phyloP scores from a whole-genome alignment of 2,329 filamentous ascomycete genomes.

The Colletotrichum caudatum region DNA sequence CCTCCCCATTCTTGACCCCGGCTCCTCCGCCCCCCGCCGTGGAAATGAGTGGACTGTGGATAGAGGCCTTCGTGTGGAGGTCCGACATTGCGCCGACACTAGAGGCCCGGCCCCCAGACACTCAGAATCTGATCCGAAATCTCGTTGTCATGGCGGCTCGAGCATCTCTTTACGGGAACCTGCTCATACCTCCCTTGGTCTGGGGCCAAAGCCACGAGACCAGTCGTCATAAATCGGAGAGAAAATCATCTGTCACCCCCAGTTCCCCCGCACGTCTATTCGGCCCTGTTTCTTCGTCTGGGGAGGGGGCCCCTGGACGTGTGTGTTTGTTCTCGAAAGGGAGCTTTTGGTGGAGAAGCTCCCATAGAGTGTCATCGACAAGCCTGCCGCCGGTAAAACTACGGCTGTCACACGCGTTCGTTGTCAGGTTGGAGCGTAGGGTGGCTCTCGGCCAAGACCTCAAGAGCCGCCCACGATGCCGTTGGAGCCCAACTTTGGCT shows the following conservation, averaged over 20 bases:
- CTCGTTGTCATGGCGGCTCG: conserved; percentile 29
- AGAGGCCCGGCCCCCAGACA: conserved; percentile 10
- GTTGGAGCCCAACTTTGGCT: background rate
- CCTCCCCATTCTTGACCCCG: conserved; percentile 9
- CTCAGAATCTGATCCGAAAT: conserved; percentile 16
- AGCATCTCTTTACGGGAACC: conserved; percentile 25
- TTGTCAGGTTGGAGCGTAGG: conserved; percentile 14
- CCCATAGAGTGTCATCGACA: background rate
- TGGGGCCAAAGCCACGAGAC: conserved; percentile 23
- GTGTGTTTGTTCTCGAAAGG: conserved; percentile 4
- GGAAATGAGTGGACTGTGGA: conserved; percentile 15
- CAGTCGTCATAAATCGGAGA: conserved; percentile 30
- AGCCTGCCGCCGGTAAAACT: conserved; percentile 32
- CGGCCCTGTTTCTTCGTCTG: conserved; percentile 37
- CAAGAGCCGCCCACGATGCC: background rate
- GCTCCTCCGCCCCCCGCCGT: conserved; percentile 31
- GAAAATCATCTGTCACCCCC: conserved; percentile 22
- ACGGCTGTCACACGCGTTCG: conserved; percentile 14
- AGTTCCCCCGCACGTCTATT: conserved; percentile 34
- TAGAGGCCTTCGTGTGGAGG: conserved; percentile 30
- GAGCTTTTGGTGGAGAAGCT: background rate
- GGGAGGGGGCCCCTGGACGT: background rate
- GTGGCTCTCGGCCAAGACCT: conserved; percentile 12
- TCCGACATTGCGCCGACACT: conserved; percentile 38
- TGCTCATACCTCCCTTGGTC: background rate